These are phyloP conservation scores for Canavalia gladiata DNA, from an alignment of 306 rosid genomes.

Conservation along the genomic window DNA sequence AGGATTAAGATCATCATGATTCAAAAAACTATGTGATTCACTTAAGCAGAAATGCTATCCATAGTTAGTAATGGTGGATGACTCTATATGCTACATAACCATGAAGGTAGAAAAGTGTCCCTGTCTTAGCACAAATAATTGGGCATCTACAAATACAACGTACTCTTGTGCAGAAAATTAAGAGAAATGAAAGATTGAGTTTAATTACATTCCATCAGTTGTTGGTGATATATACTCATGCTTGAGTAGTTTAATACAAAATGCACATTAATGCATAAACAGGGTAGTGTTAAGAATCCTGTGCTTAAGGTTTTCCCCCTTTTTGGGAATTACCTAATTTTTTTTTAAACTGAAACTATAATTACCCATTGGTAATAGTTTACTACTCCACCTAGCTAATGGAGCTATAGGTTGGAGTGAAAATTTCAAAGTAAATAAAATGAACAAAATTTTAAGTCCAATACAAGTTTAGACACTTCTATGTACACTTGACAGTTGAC, in stretches of 20 bases:
- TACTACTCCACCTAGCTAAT: background rate
- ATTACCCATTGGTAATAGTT: background rate
- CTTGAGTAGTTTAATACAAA: background rate
- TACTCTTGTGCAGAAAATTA: constrained; percentile 8
- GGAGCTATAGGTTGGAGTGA: background rate
- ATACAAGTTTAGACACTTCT: background rate
- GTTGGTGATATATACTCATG: background rate
- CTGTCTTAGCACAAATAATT: constrained; percentile 21
- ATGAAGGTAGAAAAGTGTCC: constrained; percentile 12
- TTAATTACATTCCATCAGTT: constrained; percentile 17
- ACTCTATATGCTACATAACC: background rate
- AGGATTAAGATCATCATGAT: constrained; percentile 15
- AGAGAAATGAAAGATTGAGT: background rate
- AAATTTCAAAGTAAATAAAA: background rate
- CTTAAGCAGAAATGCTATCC: constrained; percentile 28
- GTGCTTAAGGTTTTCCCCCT: background rate
- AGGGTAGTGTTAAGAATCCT: background rate
- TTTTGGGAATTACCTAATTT: background rate
- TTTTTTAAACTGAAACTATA: background rate
- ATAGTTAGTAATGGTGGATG: background rate
- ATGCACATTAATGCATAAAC: constrained; percentile 19
- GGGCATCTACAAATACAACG: background rate
- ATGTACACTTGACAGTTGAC: background rate
- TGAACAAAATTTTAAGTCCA: background rate
- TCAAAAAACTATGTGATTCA: background rate